A percentile compares a stretch with the other conserved stretches of the same genome.
Evolutionary conservation across 805 yeast species (phyloP).

Genomic region (Candida manassasensis): DNA sequence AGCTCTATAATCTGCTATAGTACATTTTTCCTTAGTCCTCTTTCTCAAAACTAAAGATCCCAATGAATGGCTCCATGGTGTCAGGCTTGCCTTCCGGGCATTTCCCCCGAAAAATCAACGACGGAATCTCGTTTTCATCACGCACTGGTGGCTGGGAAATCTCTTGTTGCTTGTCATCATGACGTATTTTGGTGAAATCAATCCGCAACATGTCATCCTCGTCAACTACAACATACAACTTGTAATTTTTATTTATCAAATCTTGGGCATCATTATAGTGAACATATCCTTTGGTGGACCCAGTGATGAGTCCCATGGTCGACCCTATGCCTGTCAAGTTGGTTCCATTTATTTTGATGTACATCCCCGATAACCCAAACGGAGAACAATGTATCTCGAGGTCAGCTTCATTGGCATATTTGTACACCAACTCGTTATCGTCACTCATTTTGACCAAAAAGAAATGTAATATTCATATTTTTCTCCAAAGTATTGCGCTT

Average conservation of each 20-base stretch:
- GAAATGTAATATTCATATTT: not conserved
- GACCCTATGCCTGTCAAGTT: slow-evolving; percentile 52
- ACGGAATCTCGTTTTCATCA: slow-evolving; percentile 41
- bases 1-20: no score
- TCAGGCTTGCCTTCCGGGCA: slow-evolving; percentile 53
- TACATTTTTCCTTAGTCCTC: no score
- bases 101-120: slow-evolving; percentile 45
- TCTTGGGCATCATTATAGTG: slow-evolving; percentile 47
- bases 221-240: slow-evolving; percentile 45
- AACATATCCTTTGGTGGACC: slow-evolving; percentile 44
- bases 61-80: slow-evolving; percentile 49
- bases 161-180: slow-evolving; percentile 8
- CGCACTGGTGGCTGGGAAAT: slow-evolving; percentile 13
- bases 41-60: slow-evolving; percentile 49
- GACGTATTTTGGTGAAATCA: slow-evolving; percentile 47
- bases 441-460: slow-evolving; percentile 1
- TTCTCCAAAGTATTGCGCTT: no score
- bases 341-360: slow-evolving; percentile 44
- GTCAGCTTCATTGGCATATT: slow-evolving; percentile 47
- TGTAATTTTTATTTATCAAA: slow-evolving; percentile 43
- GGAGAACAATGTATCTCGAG: slow-evolving; percentile 55
- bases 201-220: slow-evolving; percentile 43
- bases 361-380: slow-evolving; percentile 49
- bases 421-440: slow-evolving; percentile 23
- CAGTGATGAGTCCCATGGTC: slow-evolving; percentile 54